Evolutionary conservation across 2,329 filamentous ascomycete species (phyloP).

Genomic region (Grosmannia serpens): DNA sequence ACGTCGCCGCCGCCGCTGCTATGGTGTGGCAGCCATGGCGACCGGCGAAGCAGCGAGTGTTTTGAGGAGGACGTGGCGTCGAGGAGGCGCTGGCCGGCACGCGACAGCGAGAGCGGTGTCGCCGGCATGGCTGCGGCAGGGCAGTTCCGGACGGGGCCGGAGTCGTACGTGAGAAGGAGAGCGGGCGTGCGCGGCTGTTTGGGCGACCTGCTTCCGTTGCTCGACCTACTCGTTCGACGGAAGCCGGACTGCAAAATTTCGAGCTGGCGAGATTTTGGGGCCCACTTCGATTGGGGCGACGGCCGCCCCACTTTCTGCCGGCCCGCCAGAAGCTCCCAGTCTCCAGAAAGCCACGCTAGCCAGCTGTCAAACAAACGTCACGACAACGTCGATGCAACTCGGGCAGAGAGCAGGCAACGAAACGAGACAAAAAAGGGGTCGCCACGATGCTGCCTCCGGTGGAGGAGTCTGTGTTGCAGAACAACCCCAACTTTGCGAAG

Average conservation of each 20-base stretch:
- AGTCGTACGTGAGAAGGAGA: not conserved
- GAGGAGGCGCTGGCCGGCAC: not conserved
- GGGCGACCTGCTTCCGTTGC: not conserved
- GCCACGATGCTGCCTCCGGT: slow-evolving; percentile 46
- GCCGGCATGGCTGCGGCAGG: not conserved
- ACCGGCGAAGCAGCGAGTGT: not conserved
- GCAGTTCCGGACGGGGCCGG: not conserved
- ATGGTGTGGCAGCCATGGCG: not conserved
- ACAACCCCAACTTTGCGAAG: slow-evolving; percentile 48
- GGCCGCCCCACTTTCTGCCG: not conserved
- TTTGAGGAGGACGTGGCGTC: slow-evolving; percentile 9
- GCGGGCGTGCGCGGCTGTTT: not conserved
- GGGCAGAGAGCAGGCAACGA: not conserved
- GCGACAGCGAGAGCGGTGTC: not conserved
- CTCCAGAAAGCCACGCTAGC: too few species aligned
- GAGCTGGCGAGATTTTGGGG: not conserved
- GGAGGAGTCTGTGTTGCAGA: slow-evolving; percentile 39
- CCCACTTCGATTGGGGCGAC: not conserved
- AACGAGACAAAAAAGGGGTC: not conserved
- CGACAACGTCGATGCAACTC: not conserved
- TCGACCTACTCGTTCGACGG: too few species aligned
- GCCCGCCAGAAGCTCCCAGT: slow-evolving; percentile 2
- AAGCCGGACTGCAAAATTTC: slow-evolving; percentile 5
- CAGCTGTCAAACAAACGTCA: not conserved
- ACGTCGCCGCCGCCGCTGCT: not conserved